These are phyloP conservation scores for Pichia inconspicua DNA, from an alignment of 1,139 yeast genomes.

Conservation along the genomic window DNA sequence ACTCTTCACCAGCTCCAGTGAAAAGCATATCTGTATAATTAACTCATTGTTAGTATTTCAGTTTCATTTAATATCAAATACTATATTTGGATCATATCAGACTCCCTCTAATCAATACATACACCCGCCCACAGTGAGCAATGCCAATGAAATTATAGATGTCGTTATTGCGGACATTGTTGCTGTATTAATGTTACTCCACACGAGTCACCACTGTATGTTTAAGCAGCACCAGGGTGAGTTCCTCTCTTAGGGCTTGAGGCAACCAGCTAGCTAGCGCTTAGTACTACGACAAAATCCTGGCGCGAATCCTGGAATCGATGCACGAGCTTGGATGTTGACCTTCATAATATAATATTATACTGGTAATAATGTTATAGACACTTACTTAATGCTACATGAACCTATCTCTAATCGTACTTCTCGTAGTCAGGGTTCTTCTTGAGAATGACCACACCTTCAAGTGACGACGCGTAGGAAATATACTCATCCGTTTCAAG, in stretches of 20 bases:
- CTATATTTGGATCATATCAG: no score
- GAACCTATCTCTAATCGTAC: not conserved
- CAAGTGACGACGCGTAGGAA: constrained; percentile 72
- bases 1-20: constrained; percentile 85
- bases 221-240: not conserved
- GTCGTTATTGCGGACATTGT: constrained; percentile 10
- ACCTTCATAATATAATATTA: no score
- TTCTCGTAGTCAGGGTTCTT: constrained; percentile 72
- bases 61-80: no score
- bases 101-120: constrained; percentile 1
- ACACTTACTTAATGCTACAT: not conserved
- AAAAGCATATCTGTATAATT: constrained; percentile 55
- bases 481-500: constrained; percentile 91
- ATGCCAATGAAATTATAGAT: constrained; percentile 10
- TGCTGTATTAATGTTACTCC: not conserved
- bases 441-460: constrained; percentile 86
- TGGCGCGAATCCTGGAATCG: no score
- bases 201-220: no score
- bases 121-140: constrained; percentile 16
- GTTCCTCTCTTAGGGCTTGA: not conserved
- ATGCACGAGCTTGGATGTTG: no score
- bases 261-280: not conserved
- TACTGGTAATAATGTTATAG: not conserved
- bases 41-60: not conserved
- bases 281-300: no score